A percentile compares a stretch with the other conserved stretches of the same genome.
These are phyloP conservation scores for Aspergillus sp. DNA, from an alignment of 2,329 filamentous ascomycete species.

Conservation along the genomic window DNA sequence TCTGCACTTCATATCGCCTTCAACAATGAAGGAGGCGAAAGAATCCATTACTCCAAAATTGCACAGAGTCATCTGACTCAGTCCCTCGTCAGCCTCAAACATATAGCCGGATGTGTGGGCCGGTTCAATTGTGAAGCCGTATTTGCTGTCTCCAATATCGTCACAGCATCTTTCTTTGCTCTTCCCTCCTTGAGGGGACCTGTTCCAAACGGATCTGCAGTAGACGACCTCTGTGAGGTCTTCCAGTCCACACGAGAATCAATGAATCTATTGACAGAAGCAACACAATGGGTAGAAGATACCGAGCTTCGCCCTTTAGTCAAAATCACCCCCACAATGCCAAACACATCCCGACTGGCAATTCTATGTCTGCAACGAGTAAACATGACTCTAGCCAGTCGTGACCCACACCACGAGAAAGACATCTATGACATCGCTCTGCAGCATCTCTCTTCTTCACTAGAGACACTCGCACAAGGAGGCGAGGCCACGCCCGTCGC, in stretches of 20 bases:
- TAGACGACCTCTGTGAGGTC: conserved; percentile 28
- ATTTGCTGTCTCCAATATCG: conserved; percentile 29
- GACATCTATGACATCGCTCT: conserved; percentile 22
- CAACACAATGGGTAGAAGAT: conserved; percentile 17
- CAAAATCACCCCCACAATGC: conserved; percentile 22
- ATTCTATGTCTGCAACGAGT: conserved; percentile 19
- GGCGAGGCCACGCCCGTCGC: conserved; percentile 24
- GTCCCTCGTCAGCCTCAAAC: conserved; percentile 17
- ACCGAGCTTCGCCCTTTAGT: conserved; percentile 24
- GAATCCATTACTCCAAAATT: conserved; percentile 18
- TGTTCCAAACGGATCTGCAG: conserved; percentile 4
- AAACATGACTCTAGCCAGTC: conserved; percentile 18
- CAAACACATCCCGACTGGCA: conserved; percentile 28
- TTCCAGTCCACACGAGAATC: conserved; percentile 26
- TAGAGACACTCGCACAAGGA: conserved; percentile 25
- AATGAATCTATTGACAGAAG: conserved; percentile 18
- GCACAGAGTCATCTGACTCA: conserved; percentile 25
- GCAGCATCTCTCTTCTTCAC: conserved; percentile 17
- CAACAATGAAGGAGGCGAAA: conserved; percentile 6
- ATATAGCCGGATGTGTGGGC: conserved; percentile 12
- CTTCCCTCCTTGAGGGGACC: conserved; percentile 14
- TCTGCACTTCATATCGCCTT: conserved; percentile 29
- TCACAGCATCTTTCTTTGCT: conserved; percentile 32
- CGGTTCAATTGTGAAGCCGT: conserved; percentile 29
- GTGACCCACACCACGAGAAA: conserved; percentile 20